Base-by-base conservation (phyloP, 106 monocot genomes). In the Dioscorea alata region DNA sequence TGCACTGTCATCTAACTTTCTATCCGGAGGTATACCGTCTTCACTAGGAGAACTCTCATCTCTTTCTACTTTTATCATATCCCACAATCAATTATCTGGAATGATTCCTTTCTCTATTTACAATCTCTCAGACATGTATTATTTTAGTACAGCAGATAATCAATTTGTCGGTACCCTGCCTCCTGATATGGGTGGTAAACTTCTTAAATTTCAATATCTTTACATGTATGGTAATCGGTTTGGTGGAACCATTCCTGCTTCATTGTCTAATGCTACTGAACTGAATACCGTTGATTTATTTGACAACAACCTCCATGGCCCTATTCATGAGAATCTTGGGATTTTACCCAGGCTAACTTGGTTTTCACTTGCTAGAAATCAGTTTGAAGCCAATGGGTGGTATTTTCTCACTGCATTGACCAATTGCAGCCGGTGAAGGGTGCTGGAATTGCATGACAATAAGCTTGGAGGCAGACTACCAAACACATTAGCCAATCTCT, bases 341-440 rank as follows among this genome's bases (percentile, higher is more conserved):
- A 1, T 28, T 15, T 31, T 72, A 10, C 14, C 6, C 18, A 31
- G 17, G 17, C 50, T 72, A 1, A 10, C 3, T 25, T 13, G 14
- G 23, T 13, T 72, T 0, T n/a, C 4, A 4, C 50, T 72, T 16
- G 23, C 8, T 8, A n/a, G 24, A 19, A 72, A 72, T 61, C 62
- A 63, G 4, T 50, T 72, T 12, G 13, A 50, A 33, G 72, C 61
- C 13, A 35, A 57, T 63, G 51, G 54, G 15, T 63, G 72, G 63
- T 18, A 8, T 13, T 72, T 72, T 22, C 23, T 63, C 51, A 10
- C 49, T 17, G 63, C 72, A 4, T 32, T 72, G 24, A 49, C 72
- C 4, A 72, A 63, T 33, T 72, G 63, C 32, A 72, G 16, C 50
- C 22, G 18, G 25, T 19, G 50, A 25, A 13, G 13, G 23, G 42